Percentiles rank a stretch among this genome's conserved stretches.
Evolutionary conservation across 2,329 filamentous ascomycete species (phyloP).

Genomic region (Oidium heveae): DNA sequence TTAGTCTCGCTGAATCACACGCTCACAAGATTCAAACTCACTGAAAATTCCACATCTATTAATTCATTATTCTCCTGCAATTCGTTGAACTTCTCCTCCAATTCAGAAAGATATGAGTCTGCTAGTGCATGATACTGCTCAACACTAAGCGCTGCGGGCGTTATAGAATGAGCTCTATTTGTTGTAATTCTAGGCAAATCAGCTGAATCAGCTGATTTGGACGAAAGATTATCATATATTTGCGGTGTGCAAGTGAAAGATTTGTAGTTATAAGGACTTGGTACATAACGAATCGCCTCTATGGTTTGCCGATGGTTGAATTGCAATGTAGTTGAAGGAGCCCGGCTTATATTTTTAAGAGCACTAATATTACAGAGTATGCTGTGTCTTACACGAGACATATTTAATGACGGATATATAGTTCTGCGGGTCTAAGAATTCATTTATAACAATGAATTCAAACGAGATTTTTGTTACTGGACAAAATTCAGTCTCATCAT

Average conservation of each 20-base stretch:
- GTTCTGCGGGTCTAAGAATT: too few species aligned
- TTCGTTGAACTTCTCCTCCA: slow-evolving; percentile 39
- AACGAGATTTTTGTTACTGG: too few species aligned
- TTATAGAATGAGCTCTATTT: slow-evolving; percentile 6
- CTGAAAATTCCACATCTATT: slow-evolving; percentile 72
- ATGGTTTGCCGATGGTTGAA: too few species aligned
- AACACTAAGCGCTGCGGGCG: slow-evolving; percentile 39
- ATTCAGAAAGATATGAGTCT: slow-evolving; percentile 42
- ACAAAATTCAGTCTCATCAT: too few species aligned
- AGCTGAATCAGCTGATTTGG: slow-evolving; percentile 29
- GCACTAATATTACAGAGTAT: too few species aligned
- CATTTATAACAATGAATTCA: too few species aligned
- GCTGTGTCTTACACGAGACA: too few species aligned
- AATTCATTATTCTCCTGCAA: slow-evolving; percentile 48
- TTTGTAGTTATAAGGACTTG: neutral
- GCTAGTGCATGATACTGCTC: slow-evolving; percentile 53
- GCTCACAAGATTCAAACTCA: slow-evolving; percentile 20
- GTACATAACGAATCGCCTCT: neutral
- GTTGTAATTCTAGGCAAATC: neutral
- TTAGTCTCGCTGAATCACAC: neutral
- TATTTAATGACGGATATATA: too few species aligned
- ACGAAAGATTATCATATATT: slow-evolving; percentile 26
- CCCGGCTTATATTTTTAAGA: too few species aligned
- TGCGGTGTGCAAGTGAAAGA: slow-evolving; percentile 10
- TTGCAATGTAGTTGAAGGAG: too few species aligned